A percentile compares a stretch with the other conserved stretches of the same genome.
phyloP scores from a whole-genome alignment of 2,329 filamentous ascomycete species.

The Colletotrichum godetiae region DNA sequence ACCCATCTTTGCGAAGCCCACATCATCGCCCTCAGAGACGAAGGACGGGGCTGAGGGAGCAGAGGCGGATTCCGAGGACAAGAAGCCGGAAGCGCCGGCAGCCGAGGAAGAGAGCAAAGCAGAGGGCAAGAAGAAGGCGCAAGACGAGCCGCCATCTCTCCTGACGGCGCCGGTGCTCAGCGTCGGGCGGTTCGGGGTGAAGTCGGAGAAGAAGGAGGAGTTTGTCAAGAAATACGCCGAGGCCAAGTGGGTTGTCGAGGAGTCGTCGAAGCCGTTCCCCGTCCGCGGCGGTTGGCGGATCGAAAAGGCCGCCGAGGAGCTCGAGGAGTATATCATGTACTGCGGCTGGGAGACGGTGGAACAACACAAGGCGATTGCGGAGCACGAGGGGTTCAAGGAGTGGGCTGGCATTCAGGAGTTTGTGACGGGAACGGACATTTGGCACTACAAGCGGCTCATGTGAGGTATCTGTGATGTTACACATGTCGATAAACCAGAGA shows the following conservation, averaged over 20 bases:
- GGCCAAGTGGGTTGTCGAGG: constrained; percentile 45
- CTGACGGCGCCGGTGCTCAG: constrained; percentile 46
- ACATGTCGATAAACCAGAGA: no score
- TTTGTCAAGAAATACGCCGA: constrained; percentile 48
- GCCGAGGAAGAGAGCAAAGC: constrained; percentile 8
- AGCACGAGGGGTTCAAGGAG: constrained; percentile 39
- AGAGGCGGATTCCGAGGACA: constrained; percentile 7
- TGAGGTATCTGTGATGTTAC: constrained; percentile 23
- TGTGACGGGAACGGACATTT: constrained; percentile 40
- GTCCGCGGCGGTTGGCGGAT: constrained; percentile 55
- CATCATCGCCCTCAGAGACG: background rate
- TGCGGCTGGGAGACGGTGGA: constrained; percentile 50
- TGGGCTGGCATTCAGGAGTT: constrained; percentile 40
- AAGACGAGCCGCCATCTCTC: constrained; percentile 18
- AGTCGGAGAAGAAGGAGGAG: constrained; percentile 42
- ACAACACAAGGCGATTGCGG: constrained; percentile 45
- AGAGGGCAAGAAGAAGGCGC: constrained; percentile 25
- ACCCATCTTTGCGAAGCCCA: constrained; percentile 39
- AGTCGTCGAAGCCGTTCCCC: constrained; percentile 43
- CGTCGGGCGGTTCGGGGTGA: constrained; percentile 49
- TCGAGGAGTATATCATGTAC: constrained; percentile 54
- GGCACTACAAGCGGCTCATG: constrained; percentile 47
- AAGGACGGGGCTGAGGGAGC: background rate
- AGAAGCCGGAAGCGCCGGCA: constrained; percentile 12
- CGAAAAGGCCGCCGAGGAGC: constrained; percentile 48